Conservation (phyloP, 2,329 filamentous ascomycete species). For the Raffaelea albimanens region DNA sequence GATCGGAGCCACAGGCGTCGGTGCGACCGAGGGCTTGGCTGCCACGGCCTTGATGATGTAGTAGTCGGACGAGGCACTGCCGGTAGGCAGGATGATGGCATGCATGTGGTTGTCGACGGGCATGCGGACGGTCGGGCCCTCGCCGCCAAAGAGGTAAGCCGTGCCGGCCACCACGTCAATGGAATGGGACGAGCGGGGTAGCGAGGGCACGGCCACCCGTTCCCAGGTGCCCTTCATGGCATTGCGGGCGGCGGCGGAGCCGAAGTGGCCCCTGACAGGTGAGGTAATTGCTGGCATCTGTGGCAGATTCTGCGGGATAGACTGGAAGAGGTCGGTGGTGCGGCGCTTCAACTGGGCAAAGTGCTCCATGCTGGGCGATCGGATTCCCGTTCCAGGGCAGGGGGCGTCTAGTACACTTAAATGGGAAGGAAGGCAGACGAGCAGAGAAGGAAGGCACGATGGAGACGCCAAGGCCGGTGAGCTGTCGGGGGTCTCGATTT, state of each 20-base stretch:
- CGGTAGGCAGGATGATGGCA: constrained; percentile 50
- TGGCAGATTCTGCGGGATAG: constrained; percentile 29
- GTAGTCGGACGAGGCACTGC: constrained; percentile 49
- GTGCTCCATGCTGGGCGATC: constrained; percentile 33
- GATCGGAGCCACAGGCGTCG: constrained; percentile 17
- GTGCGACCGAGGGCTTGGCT: neutral
- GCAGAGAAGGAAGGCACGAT: too few species aligned
- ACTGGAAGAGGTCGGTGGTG: constrained; percentile 42
- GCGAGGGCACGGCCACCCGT: constrained; percentile 40
- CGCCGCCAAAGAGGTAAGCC: constrained; percentile 67
- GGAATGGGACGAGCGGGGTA: constrained; percentile 67
- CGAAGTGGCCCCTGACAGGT: constrained; percentile 4
- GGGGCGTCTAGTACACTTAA: too few species aligned
- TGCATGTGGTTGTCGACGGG: constrained; percentile 67
- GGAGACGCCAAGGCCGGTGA: too few species aligned
- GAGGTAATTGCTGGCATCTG: constrained; percentile 23
- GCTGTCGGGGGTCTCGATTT: too few species aligned
- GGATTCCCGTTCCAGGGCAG: too few species aligned
- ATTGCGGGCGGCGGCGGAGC: constrained; percentile 11
- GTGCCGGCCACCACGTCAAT: constrained; percentile 49
- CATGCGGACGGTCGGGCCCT: constrained; percentile 44
- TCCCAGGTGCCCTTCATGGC: constrained; percentile 51
- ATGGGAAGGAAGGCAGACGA: too few species aligned
- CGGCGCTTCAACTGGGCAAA: constrained; percentile 45
- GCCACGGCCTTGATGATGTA: constrained; percentile 41